Percentiles rank a stretch among this genome's conserved stretches.
Conservation (phyloP, 1,284 basidiomycete species). For the Hypsizygus ulmarius region DNA sequence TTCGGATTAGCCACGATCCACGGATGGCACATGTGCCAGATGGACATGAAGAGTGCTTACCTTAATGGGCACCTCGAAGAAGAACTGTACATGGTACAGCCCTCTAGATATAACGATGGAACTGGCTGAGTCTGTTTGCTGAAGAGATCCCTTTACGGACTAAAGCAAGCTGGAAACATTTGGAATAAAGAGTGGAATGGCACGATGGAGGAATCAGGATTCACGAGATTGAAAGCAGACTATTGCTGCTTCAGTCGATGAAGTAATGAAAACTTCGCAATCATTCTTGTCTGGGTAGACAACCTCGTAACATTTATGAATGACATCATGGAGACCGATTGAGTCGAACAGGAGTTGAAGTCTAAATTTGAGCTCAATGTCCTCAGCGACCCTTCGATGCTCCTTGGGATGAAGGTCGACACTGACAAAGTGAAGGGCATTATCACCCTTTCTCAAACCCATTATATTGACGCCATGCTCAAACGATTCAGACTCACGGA, state of each 20-base stretch:
- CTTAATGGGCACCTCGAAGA: no score
- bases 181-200: conserved; percentile 1
- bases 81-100: no score
- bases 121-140: no score
- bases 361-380: conserved; percentile 20
- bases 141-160: no score
- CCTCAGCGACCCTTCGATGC: conserved; percentile 17
- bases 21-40: no score
- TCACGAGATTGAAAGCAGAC: conserved; percentile 16
- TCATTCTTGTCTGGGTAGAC: conserved; percentile 24
- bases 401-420: conserved; percentile 22
- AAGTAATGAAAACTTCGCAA: conserved; percentile 10
- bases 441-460: conserved; percentile 1
- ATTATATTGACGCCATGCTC: conserved; percentile 12
- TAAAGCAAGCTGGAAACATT: neutral
- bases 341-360: conserved; percentile 7
- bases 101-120: no score
- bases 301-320: conserved; percentile 17
- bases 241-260: conserved; percentile 20
- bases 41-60: no score
- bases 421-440: neutral
- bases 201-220: neutral
- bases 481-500: conserved; percentile 21
- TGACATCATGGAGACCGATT: neutral
- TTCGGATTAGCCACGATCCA: no score